These are phyloP conservation scores for Rhizophagus clarus DNA, from an alignment of 192 early-diverging fungal genomes.

Conservation along the genomic window DNA sequence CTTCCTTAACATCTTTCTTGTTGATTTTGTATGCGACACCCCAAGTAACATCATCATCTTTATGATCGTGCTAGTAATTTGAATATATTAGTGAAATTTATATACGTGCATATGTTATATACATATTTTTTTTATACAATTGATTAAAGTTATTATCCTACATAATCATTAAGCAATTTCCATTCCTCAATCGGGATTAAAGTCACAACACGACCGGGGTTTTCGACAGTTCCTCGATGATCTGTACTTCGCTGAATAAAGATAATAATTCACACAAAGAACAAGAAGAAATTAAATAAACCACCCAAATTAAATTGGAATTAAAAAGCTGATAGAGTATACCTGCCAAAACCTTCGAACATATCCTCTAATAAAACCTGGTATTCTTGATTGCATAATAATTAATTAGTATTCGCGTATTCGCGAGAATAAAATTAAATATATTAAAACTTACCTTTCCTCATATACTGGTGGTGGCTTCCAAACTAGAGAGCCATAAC, in stretches of 20 bases:
- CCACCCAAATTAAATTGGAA: background rate
- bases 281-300: background rate
- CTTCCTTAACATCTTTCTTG: conserved; percentile 60
- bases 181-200: conserved; percentile 76
- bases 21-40: conserved; percentile 84
- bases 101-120: background rate
- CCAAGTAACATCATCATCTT: conserved; percentile 66
- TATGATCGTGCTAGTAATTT: conserved; percentile 36
- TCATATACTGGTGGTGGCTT: conserved; percentile 57
- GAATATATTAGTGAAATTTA: background rate
- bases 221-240: conserved; percentile 79
- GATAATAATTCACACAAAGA: background rate
- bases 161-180: conserved; percentile 52
- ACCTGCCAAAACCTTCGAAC: conserved; percentile 81
- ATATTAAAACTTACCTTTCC: conserved; percentile 39
- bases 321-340: background rate
- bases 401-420: background rate
- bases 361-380: conserved; percentile 69
- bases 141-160: conserved; percentile 24
- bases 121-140: background rate
- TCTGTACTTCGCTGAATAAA: conserved; percentile 70
- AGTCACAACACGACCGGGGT: conserved; percentile 86
- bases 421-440: background rate
- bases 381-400: conserved; percentile 36
- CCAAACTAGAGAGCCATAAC: conserved; percentile 61